phyloP scores from a whole-genome alignment of 2,329 filamentous ascomycete species.

The Penicillium sp. region DNA sequence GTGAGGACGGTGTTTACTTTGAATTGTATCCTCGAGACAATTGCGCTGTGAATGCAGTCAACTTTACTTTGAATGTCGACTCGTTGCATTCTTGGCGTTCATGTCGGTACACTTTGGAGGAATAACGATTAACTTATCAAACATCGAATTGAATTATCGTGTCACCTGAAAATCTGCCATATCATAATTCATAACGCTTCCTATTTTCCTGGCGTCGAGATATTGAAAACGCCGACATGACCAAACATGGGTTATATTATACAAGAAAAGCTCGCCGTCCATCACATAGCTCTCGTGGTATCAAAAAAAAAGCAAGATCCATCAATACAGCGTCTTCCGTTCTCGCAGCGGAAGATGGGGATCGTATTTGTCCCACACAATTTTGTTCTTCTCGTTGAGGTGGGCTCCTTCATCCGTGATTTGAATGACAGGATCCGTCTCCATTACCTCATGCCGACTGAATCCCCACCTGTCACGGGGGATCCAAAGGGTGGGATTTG shows the following conservation, averaged over 20 bases:
- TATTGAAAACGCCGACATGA: neutral
- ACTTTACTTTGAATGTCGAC: constrained; percentile 48
- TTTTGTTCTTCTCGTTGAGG: constrained; percentile 67
- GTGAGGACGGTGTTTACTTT: constrained; percentile 53
- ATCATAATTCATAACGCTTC: no score
- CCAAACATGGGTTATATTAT: neutral
- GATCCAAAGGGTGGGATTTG: constrained; percentile 73
- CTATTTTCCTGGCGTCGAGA: no score
- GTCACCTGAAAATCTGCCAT: no score
- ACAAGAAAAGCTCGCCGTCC: neutral
- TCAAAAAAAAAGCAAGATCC: neutral
- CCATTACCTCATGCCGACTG: constrained; percentile 71
- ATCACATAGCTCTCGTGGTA: neutral
- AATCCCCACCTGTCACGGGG: constrained; percentile 72
- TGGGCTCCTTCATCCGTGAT: constrained; percentile 76
- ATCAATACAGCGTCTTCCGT: constrained; percentile 52
- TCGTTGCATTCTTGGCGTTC: neutral
- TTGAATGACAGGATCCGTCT: constrained; percentile 67
- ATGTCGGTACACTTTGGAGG: neutral
- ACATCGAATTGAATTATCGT: neutral
- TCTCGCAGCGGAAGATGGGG: constrained; percentile 57
- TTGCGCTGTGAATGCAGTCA: constrained; percentile 46
- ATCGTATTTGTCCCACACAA: constrained; percentile 59
- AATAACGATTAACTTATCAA: neutral
- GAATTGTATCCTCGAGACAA: constrained; percentile 55